Evolutionary conservation across 2,329 filamentous ascomycete species (phyloP).

Genomic region (Biscogniauxia marginata): DNA sequence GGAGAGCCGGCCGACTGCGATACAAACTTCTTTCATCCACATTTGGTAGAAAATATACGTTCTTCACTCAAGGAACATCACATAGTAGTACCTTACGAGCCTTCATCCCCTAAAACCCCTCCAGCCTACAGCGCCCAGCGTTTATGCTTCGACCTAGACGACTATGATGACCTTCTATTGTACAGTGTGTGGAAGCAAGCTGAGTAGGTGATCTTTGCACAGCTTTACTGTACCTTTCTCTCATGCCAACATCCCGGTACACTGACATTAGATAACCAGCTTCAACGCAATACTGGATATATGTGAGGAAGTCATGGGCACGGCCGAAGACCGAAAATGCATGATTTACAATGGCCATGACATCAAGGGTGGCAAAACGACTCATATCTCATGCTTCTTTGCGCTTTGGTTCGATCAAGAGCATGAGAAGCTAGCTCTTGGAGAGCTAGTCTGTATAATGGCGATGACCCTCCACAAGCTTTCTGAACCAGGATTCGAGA

Average conservation of each 20-base stretch:
- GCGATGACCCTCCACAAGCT: neutral
- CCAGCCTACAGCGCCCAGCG: too few relatives aligned
- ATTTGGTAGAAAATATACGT: neutral
- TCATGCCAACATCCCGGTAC: neutral
- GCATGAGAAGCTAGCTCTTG: neutral
- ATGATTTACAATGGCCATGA: neutral
- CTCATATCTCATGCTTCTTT: too few relatives aligned
- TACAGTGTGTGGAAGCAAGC: neutral
- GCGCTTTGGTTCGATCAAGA: neutral
- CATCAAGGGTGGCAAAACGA: neutral
- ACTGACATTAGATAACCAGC: neutral
- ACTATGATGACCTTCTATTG: neutral
- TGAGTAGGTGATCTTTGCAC: neutral
- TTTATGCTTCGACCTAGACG: neutral
- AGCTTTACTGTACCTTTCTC: neutral
- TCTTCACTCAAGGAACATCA: neutral
- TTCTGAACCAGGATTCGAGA: neutral
- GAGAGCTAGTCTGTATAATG: neutral
- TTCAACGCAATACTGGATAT: neutral
- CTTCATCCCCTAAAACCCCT: too few relatives aligned
- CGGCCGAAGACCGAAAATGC: too few relatives aligned
- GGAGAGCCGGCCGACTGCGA: neutral
- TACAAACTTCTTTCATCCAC: neutral
- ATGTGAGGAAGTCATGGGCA: too few relatives aligned
- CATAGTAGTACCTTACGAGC: too few relatives aligned